Evolutionary conservation across 2,329 filamentous ascomycete genomes (phyloP).

Genomic region (Talaromyces sp.): DNA sequence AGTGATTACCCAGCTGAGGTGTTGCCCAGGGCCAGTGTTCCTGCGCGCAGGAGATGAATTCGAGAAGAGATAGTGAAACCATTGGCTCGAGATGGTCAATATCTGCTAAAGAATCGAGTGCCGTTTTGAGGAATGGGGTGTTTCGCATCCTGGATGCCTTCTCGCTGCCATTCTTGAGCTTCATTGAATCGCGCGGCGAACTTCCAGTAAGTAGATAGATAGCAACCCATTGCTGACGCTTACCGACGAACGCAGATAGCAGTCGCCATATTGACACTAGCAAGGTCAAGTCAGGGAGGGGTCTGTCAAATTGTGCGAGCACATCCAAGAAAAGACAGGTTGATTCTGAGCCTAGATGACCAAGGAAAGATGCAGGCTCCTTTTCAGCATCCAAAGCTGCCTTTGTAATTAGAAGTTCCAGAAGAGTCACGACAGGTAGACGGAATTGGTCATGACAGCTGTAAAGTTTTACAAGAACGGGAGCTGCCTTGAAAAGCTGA

Average conservation of each 20-base stretch:
- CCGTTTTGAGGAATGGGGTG: slow-evolving; percentile 69
- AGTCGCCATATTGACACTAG: slow-evolving; percentile 76
- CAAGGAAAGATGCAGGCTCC: slow-evolving; percentile 93
- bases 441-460: slow-evolving; percentile 66
- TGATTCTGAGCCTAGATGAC: slow-evolving; percentile 76
- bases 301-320: slow-evolving; percentile 71
- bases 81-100: slow-evolving; percentile 63
- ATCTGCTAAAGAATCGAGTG: slow-evolving; percentile 65
- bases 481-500: slow-evolving; percentile 76
- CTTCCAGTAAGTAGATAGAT: slow-evolving; percentile 87
- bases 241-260: slow-evolving; percentile 79
- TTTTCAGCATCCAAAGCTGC: slow-evolving; percentile 58
- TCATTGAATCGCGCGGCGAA: slow-evolving; percentile 72
- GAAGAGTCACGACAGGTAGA: slow-evolving; percentile 62
- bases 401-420: slow-evolving; percentile 70
- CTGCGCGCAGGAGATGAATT: slow-evolving; percentile 83
- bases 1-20: slow-evolving; percentile 70
- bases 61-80: slow-evolving; percentile 70
- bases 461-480: slow-evolving; percentile 72
- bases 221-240: slow-evolving; percentile 93
- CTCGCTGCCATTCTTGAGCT: slow-evolving; percentile 40
- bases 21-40: slow-evolving; percentile 97
- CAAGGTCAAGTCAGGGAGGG: slow-evolving; percentile 63
- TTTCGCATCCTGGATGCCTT: slow-evolving; percentile 50
- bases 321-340: slow-evolving; percentile 80